Conservation (phyloP, 768 basidiomycete genomes). For the Termitomyces sp. region DNA sequence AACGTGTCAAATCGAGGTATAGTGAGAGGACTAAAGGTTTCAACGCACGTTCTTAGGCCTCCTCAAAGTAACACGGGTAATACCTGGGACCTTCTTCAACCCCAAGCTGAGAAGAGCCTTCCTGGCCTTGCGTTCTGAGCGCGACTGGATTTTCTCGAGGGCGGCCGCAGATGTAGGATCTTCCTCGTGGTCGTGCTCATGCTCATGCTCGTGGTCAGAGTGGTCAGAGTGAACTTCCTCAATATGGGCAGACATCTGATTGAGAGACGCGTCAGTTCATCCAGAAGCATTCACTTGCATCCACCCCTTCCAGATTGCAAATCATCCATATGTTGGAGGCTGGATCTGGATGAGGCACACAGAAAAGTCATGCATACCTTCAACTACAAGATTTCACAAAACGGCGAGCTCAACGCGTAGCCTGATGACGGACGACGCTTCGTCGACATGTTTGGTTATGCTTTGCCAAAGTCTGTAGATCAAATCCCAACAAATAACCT, state of each 20-base stretch:
- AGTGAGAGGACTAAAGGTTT: conserved; percentile 1
- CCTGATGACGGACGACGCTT: conserved; percentile 27
- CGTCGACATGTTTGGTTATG: conserved; percentile 25
- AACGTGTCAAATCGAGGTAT: background rate
- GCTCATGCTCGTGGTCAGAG: conserved; percentile 54
- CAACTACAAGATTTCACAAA: conserved; percentile 14
- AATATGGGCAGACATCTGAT: conserved; percentile 74
- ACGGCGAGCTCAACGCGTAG: conserved; percentile 31
- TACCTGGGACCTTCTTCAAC: conserved; percentile 86
- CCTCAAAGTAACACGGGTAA: conserved; percentile 92
- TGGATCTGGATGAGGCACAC: background rate
- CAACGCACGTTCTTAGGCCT: conserved; percentile 84
- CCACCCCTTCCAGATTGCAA: conserved; percentile 21
- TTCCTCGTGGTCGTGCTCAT: conserved; percentile 60
- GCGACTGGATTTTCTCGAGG: conserved; percentile 90
- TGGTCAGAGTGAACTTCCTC: conserved; percentile 83
- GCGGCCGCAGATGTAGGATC: conserved; percentile 81
- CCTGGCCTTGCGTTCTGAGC: conserved; percentile 91
- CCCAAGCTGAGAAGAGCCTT: conserved; percentile 91
- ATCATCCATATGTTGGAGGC: background rate
- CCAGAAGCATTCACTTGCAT: conserved; percentile 22
- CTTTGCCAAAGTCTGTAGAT: conserved; percentile 16
- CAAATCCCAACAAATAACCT: conserved; percentile 21
- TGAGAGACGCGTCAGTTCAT: conserved; percentile 25
- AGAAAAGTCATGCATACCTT: conserved; percentile 22